Conservation (phyloP, 345 rosid genomes). For the Pseudoturritis turrita region DNA sequence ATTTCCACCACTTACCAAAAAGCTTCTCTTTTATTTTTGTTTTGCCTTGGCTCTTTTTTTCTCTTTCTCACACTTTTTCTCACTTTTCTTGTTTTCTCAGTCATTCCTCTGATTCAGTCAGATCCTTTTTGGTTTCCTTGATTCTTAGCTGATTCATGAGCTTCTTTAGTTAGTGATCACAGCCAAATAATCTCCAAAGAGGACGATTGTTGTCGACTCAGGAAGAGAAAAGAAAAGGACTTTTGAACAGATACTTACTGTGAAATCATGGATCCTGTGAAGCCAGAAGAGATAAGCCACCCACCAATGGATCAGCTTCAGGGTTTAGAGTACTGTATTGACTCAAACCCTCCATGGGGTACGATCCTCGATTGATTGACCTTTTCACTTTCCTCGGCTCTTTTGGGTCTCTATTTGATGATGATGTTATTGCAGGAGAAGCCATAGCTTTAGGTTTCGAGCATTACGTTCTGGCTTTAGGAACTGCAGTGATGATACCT, state of each 20-base stretch:
- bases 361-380: neutral
- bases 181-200: slow-evolving; percentile 19
- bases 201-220: slow-evolving; percentile 9
- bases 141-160: slow-evolving; percentile 6
- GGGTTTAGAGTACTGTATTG: slow-evolving; percentile 96
- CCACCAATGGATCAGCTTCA: slow-evolving; percentile 99
- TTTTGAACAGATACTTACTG: slow-evolving; percentile 2
- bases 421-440: slow-evolving; percentile 60
- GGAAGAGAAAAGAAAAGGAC: neutral
- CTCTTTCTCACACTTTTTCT: slow-evolving; percentile 5
- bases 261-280: slow-evolving; percentile 66
- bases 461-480: slow-evolving; percentile 92
- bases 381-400: neutral
- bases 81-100: slow-evolving; percentile 1
- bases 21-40: slow-evolving; percentile 11
- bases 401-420: neutral
- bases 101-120: slow-evolving; percentile 12
- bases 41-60: slow-evolving; percentile 1
- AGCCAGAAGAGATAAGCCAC: slow-evolving; percentile 84
- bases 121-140: slow-evolving; percentile 15
- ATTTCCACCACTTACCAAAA: slow-evolving; percentile 32
- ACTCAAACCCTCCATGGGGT: slow-evolving; percentile 99
- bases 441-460: slow-evolving; percentile 90
- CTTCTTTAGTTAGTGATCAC: slow-evolving; percentile 26
- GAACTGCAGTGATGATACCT: slow-evolving; percentile 99